Percentiles rank a stretch among this genome's conserved stretches.
phyloP scores from a whole-genome alignment of 805 yeast species.

The Millerago galiae region DNA sequence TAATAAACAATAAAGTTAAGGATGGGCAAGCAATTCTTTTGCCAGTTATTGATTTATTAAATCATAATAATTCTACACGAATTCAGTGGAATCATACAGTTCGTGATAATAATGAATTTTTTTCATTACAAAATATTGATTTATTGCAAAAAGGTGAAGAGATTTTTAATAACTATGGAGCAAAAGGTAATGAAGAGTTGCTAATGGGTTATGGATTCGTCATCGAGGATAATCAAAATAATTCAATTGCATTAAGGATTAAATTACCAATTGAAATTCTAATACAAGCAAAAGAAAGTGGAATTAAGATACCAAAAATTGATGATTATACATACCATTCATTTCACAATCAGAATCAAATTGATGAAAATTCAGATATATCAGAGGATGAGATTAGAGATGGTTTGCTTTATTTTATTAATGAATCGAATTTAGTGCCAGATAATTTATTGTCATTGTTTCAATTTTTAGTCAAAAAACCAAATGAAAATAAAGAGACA shows the following conservation, averaged over 20 bases:
- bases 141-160: conserved; percentile 31
- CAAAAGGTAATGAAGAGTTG: conserved; percentile 84
- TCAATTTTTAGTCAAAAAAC: conserved; percentile 29
- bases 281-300: conserved; percentile 28
- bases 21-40: conserved; percentile 54
- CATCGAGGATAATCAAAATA: conserved; percentile 45
- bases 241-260: conserved; percentile 56
- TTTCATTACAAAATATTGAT: conserved; percentile 16
- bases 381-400: conserved; percentile 17
- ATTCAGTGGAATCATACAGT: conserved; percentile 54
- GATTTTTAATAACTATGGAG: conserved; percentile 79
- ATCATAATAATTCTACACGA: conserved; percentile 57
- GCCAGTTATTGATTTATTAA: conserved; percentile 74
- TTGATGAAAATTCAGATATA: background rate
- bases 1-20: conserved; percentile 29
- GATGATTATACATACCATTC: conserved; percentile 37
- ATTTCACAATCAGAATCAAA: conserved; percentile 14
- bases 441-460: conserved; percentile 26
- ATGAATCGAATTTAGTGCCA: conserved; percentile 18
- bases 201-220: conserved; percentile 76
- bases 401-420: conserved; percentile 30
- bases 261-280: conserved; percentile 32
- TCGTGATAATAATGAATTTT: conserved; percentile 11
- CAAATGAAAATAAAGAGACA: conserved; percentile 28
- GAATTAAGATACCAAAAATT: conserved; percentile 31